Evolutionary conservation across 2,329 filamentous ascomycete species (phyloP), one percentile per base, ranked within the genome.

Genomic region (Verticillium zaregamsianum): DNA sequence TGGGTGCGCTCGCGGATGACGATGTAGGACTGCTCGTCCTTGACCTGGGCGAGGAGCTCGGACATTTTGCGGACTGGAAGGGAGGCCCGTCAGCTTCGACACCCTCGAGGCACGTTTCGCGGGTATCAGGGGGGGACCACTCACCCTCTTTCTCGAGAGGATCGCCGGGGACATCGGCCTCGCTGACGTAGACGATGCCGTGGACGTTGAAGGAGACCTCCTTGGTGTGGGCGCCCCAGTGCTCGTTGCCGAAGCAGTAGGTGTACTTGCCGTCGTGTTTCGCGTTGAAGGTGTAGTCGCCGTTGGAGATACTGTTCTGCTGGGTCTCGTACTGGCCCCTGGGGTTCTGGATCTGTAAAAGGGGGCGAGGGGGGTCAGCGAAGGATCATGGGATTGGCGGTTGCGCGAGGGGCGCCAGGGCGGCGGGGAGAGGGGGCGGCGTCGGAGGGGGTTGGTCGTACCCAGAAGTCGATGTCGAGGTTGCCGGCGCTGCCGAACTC

Each of bases 191-290:
- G 73, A 99, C 94, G 67, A 99, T 92, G 69, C 95, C 95, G 79
- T 99, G 95, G 59, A 99, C 95, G 77, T 99, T 99, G 87, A 99
- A 99, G 61, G 92, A 96, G 60, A 99, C 94, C 77, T 99, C 95
- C 80, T 99, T 99, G 74, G 88, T 96, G 77, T 92, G 92, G 63
- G 93, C 93, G 63, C 92, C 91, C 93, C 94, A 99, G 77, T 95
- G 90, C 82, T 98, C 94, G 79, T 99, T 99, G 79, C 95, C 96
- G 81, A 99, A 99, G 87, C 95, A 99, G 87, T 99, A 99, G 62
- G 86, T 82, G 81, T 91, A 97, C 79, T 91, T 93, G 67, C 95
- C 95, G 76, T 99, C 93, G 73, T 88, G 80, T 69, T 84, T 82
- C 59, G 95, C 93, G 45, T 88, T 90, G 79, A 99, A 98, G 62